Percentiles rank a stretch among this genome's conserved stretches.
Conservation (phyloP, 306 rosid species). For the Acmispon strigosus region DNA sequence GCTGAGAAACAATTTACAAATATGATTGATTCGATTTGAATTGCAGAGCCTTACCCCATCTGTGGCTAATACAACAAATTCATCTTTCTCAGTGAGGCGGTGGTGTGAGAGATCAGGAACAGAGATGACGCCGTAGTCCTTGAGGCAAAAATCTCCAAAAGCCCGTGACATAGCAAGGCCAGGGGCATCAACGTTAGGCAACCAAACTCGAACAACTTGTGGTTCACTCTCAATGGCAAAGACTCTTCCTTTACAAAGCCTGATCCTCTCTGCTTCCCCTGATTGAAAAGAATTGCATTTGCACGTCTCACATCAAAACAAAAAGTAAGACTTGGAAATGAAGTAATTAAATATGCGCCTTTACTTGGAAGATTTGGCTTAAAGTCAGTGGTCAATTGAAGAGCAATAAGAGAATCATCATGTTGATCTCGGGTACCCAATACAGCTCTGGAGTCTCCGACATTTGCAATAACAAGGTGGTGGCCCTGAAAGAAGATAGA, state of each 20-base stretch:
- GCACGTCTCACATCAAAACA: too few species aligned
- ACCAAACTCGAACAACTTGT: constrained; percentile 62
- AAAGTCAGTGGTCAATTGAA: constrained; percentile 74
- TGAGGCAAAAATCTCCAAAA: constrained; percentile 82
- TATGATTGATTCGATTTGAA: too few species aligned
- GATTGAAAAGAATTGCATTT: too few species aligned
- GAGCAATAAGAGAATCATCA: constrained; percentile 35
- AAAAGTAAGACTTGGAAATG: too few species aligned
- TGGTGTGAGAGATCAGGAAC: constrained; percentile 56
- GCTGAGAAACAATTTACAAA: neutral
- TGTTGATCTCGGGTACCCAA: constrained; percentile 53
- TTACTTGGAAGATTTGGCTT: constrained; percentile 82
- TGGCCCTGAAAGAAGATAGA: too few species aligned
- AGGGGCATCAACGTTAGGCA: constrained; percentile 63
- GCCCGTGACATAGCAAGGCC: constrained; percentile 95
- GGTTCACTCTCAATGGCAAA: constrained; percentile 64
- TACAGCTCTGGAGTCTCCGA: constrained; percentile 54
- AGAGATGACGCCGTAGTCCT: constrained; percentile 72
- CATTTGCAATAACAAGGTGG: constrained; percentile 57
- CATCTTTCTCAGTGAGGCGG: constrained; percentile 50
- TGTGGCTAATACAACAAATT: constrained; percentile 74
- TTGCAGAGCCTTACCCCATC: constrained; percentile 52
- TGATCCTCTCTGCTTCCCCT: constrained; percentile 86
- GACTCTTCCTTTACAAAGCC: constrained; percentile 63
- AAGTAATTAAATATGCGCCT: too few species aligned